Evolutionary conservation across 2,329 filamentous ascomycete species (phyloP), one percentile per base, ranked within the genome.

Genomic region (Dendrostoma leiphaemia): DNA sequence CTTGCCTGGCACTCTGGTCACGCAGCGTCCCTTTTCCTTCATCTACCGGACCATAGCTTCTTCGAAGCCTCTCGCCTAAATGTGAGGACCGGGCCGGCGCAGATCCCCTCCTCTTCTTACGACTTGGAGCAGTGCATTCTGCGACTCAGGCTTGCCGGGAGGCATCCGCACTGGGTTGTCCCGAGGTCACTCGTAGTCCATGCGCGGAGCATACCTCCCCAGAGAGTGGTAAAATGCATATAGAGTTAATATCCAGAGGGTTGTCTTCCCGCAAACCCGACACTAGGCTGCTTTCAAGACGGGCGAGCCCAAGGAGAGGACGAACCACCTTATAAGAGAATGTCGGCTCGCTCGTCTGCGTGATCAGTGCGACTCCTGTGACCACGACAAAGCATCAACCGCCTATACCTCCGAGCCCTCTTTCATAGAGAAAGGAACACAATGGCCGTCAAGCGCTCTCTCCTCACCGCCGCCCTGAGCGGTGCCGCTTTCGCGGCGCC

Each of bases 401-500:
- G 13, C 38, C 12, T 7, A 21, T n/a, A 13, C 12, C 21, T 41
- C 13, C 21, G 13, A 15, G 8, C 6, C 17, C 17, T 34, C 28
- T 37, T 15, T 35, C n/a, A 46, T 43, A 53, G 38, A 53, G 46
- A 37, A 26, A n/a, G 17, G 28, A 29, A 21, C 21, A n/a, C n/a
- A 43, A 67, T 67, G 65, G 62, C 59, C 48, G 51, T 56, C 43
- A 63, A 61, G 53, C 31, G 45, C 4, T 23, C 67, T 48, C 41
- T 73, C 55, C 62, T 72, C 53, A 52, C 70, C 41, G 69, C 68
- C 59, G 67, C 68, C 47, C 59, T 74, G 60, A 66, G 70, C 63
- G 63, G 66, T 45, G 58, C 67, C 34, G 69, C 67, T 58, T 62
- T 76, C 13, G 74, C 72, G 48, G 70, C 67, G 21, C 75, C 75